phyloP scores from a whole-genome alignment of 164 flowering plant species.

The Umbilicus rupestris region DNA sequence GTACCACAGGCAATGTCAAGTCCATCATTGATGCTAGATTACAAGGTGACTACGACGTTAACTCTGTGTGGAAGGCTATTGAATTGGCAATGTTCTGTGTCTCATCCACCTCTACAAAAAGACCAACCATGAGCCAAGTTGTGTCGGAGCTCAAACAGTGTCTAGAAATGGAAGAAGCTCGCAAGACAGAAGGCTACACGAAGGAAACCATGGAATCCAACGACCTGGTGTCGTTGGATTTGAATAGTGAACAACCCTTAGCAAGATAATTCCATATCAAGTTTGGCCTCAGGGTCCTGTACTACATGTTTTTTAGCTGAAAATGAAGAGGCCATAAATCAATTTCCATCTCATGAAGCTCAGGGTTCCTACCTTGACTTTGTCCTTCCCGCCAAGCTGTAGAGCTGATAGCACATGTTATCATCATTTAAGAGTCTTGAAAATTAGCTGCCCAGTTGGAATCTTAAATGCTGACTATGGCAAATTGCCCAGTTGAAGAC shows the following conservation, averaged over 20 bases:
- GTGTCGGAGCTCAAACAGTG: conserved; percentile 5
- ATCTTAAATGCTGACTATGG: not conserved
- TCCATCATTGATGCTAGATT: conserved; percentile 3
- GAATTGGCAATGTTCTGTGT: conserved; percentile 2
- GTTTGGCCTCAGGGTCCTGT: not conserved
- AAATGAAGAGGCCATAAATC: too few species aligned
- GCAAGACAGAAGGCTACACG: not conserved
- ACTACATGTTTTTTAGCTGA: too few species aligned
- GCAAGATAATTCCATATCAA: not conserved
- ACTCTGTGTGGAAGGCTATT: conserved; percentile 5
- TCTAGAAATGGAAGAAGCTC: conserved; percentile 2
- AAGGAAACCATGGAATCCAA: not conserved
- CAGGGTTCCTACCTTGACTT: too few species aligned
- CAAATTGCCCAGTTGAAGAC: not conserved
- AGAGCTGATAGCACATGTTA: not conserved
- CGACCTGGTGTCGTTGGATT: not conserved
- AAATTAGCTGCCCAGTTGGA: not conserved
- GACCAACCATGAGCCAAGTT: conserved; percentile 8
- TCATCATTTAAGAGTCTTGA: not conserved
- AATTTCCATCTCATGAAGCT: too few species aligned
- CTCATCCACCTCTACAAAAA: not conserved
- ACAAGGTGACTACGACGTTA: not conserved
- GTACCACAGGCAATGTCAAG: not conserved
- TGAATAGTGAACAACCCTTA: not conserved
- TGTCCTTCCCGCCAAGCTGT: not conserved